These are phyloP conservation scores for Blastobotrys raffinosifermentans DNA, from an alignment of 1,139 yeast genomes.

Conservation along the genomic window DNA sequence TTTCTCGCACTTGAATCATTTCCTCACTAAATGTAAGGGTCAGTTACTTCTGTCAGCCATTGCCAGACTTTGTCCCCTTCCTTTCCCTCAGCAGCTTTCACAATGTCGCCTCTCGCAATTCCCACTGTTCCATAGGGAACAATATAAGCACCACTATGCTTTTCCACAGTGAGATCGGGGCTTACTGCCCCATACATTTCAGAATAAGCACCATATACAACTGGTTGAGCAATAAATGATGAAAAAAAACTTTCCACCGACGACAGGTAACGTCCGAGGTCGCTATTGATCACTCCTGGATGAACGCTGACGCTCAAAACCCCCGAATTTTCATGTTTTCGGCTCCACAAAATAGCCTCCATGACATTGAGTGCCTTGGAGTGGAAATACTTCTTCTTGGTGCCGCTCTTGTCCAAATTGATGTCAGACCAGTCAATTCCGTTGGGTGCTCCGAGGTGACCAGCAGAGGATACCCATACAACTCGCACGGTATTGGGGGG, in stretches of 20 bases:
- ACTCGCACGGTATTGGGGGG: conserved; percentile 31
- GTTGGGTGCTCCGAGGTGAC: conserved; percentile 26
- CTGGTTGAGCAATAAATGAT: conserved; percentile 7
- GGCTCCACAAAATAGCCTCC: conserved; percentile 42
- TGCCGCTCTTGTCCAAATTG: conserved; percentile 2
- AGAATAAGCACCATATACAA: conserved; percentile 38
- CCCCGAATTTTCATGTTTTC: conserved; percentile 32
- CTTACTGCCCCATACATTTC: conserved; percentile 39
- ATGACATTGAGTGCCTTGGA: conserved; percentile 43
- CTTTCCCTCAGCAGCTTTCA: conserved; percentile 27
- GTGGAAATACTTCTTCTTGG: conserved; percentile 36
- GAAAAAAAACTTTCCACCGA: conserved; percentile 3
- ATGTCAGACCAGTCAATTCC: conserved; percentile 21
- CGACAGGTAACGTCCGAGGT: conserved; percentile 35
- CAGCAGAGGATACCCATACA: conserved; percentile 44
- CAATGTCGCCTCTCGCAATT: conserved; percentile 21
- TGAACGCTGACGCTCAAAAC: conserved; percentile 40
- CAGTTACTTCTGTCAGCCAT: conserved; percentile 27
- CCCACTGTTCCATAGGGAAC: conserved; percentile 25
- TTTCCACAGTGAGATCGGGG: conserved; percentile 32
- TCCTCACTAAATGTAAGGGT: conserved; percentile 4
- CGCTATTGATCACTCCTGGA: conserved; percentile 45
- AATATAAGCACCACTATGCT: conserved; percentile 32
- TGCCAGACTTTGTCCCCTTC: conserved; percentile 31
- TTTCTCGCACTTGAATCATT: no score